These are phyloP conservation scores for Penicillium canescens DNA, from an alignment of 495 filamentous ascomycete species.

Conservation along the genomic window DNA sequence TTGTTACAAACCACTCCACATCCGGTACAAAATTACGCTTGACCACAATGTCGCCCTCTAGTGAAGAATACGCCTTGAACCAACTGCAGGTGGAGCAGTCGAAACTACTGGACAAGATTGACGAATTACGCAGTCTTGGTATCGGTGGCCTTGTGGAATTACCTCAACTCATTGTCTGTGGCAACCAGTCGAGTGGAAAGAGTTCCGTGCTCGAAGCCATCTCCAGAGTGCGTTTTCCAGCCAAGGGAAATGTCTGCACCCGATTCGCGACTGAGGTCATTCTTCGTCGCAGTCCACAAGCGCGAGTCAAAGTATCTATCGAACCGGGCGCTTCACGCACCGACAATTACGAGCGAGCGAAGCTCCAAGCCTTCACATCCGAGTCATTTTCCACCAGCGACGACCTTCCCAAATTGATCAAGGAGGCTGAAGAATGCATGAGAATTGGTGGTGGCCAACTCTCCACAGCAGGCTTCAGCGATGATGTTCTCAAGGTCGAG, in stretches of 20 bases:
- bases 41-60: too few species aligned
- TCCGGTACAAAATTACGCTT: too few species aligned
- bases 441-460: slow-evolving; percentile 27
- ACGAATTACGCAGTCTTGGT: slow-evolving; percentile 54
- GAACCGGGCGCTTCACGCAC: slow-evolving; percentile 31
- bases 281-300: slow-evolving; percentile 31
- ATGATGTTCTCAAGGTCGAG: slow-evolving; percentile 65
- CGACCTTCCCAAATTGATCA: slow-evolving; percentile 42
- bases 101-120: slow-evolving; percentile 56
- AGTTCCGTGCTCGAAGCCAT: slow-evolving; percentile 76
- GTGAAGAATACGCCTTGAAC: neutral
- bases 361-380: slow-evolving; percentile 8
- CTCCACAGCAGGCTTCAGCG: slow-evolving; percentile 43
- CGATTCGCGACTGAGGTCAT: slow-evolving; percentile 68
- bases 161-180: slow-evolving; percentile 74
- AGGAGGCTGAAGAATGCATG: slow-evolving; percentile 51
- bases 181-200: slow-evolving; percentile 71
- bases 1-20: too few species aligned
- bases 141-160: slow-evolving; percentile 58
- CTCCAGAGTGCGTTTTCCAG: slow-evolving; percentile 66
- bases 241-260: slow-evolving; percentile 65
- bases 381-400: slow-evolving; percentile 18
- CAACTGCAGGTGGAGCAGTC: slow-evolving; percentile 26
- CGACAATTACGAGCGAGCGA: slow-evolving; percentile 10
- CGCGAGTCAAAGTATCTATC: slow-evolving; percentile 44